phyloP scores from a whole-genome alignment of 164 flowering plant genomes.

The Pachysandra terminalis region DNA sequence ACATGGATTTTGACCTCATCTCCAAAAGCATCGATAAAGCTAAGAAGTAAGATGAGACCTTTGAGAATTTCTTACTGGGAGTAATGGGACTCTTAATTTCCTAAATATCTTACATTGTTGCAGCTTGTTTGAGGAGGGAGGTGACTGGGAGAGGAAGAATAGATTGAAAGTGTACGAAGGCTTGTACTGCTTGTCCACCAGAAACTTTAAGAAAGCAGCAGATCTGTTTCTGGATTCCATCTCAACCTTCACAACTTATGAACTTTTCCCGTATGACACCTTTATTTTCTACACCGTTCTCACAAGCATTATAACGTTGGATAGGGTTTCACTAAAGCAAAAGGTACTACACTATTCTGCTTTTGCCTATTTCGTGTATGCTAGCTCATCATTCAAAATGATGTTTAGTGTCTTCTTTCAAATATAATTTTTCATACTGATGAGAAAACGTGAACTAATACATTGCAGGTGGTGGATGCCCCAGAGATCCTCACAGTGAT shows the following conservation, averaged over 20 bases:
- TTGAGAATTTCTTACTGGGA: neutral
- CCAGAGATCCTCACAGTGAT: constrained; percentile 96
- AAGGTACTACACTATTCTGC: constrained; percentile 45
- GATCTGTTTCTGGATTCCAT: constrained; percentile 85
- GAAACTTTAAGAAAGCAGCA: constrained; percentile 90
- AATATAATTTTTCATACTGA: neutral
- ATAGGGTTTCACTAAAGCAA: constrained; percentile 88
- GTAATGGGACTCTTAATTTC: neutral
- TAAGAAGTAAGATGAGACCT: constrained; percentile 59
- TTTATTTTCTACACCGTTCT: constrained; percentile 94
- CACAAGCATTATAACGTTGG: constrained; percentile 86
- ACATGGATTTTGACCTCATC: constrained; percentile 96
- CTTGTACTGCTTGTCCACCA: constrained; percentile 85
- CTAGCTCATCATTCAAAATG: neutral
- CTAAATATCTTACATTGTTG: constrained; percentile 8
- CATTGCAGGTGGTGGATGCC: constrained; percentile 90
- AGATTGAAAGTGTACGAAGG: constrained; percentile 97
- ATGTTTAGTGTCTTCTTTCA: too few relatives aligned
- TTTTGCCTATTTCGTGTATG: too few relatives aligned
- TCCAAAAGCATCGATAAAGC: constrained; percentile 97
- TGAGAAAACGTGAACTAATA: neutral
- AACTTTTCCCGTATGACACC: constrained; percentile 86
- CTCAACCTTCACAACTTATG: constrained; percentile 96
- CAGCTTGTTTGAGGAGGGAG: constrained; percentile 99
- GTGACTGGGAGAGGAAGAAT: constrained; percentile 99